phyloP scores from a whole-genome alignment of 176 grass and related monocot genomes.

The maize (Zea mays) region Zm-B73-REFERENCE-NAM-5.0 NC_050097.1:195640001-195640500 shows the following conservation, averaged over 20 bases:
- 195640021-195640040: slow-evolving; percentile 61
- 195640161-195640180: slow-evolving; percentile 67
- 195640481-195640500: slow-evolving; percentile 7
- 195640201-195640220: slow-evolving; percentile 27
- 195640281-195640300: slow-evolving; percentile 1
- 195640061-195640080: slow-evolving; percentile 49
- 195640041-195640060: slow-evolving; percentile 56
- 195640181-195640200: slow-evolving; percentile 33
- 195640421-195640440: neutral
- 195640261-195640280: slow-evolving; percentile 17
- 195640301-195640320: too few species aligned
- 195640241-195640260: neutral
- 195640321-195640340: too few species aligned
- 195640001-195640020: slow-evolving; percentile 60
- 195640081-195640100: slow-evolving; percentile 59
- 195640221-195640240: neutral
- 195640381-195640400: too few species aligned
- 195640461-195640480: slow-evolving; percentile 24
- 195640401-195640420: too few species aligned
- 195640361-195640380: too few species aligned
- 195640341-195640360: too few species aligned
- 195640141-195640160: slow-evolving; percentile 60
- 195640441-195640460: slow-evolving; percentile 6
- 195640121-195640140: slow-evolving; percentile 66
- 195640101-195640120: slow-evolving; percentile 60